phyloP scores from a whole-genome alignment of 352 stramenopile genomes.

The Phytophthora sp. region DNA sequence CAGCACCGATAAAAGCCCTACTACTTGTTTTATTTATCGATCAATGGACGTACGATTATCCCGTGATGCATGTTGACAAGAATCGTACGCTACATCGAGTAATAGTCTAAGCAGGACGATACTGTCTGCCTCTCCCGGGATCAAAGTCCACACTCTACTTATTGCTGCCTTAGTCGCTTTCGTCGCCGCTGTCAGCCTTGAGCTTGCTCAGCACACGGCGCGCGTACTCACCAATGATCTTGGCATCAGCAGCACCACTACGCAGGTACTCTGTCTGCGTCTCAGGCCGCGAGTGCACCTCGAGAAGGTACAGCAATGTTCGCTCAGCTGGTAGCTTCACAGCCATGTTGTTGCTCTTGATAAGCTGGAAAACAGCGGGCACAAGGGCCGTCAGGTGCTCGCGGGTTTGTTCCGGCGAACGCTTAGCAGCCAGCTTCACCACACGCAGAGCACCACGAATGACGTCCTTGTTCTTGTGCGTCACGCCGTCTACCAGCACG shows the following conservation, averaged over 20 bases:
- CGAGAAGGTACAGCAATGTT: slow-evolving; percentile 86
- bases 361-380: slow-evolving; percentile 78
- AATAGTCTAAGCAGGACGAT: slow-evolving; percentile 13
- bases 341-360: slow-evolving; percentile 91
- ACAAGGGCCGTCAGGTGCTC: slow-evolving; percentile 67
- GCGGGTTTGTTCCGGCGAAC: slow-evolving; percentile 60
- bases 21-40: slow-evolving; percentile 44
- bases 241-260: slow-evolving; percentile 64
- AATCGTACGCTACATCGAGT: slow-evolving; percentile 6
- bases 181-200: slow-evolving; percentile 83
- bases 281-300: slow-evolving; percentile 82
- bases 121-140: not conserved
- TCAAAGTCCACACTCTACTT: slow-evolving; percentile 10
- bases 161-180: slow-evolving; percentile 62
- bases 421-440: slow-evolving; percentile 77
- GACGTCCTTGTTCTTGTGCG: slow-evolving; percentile 85
- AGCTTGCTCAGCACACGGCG: slow-evolving; percentile 89
- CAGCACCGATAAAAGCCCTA: no score
- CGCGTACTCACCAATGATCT: slow-evolving; percentile 89
- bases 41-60: slow-evolving; percentile 29
- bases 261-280: slow-evolving; percentile 78
- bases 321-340: slow-evolving; percentile 89
- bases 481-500: slow-evolving; percentile 66
- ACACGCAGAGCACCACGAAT: slow-evolving; percentile 73
- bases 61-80: slow-evolving; percentile 8